phyloP scores from a whole-genome alignment of 352 stramenopile genomes.

The Globisporangium carolinianum region DNA sequence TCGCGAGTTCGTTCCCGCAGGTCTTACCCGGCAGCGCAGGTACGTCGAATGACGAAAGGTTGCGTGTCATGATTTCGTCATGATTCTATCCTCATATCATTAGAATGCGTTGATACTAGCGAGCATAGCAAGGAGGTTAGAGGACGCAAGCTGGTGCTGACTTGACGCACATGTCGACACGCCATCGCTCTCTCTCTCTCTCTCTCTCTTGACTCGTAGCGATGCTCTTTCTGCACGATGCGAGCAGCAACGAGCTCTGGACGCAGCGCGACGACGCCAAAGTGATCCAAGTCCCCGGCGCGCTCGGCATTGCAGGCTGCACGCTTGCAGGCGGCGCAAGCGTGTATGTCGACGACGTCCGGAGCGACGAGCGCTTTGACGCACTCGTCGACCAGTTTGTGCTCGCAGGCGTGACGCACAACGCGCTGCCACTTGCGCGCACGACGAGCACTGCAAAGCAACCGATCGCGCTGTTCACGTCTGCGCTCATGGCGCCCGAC shows the following conservation, averaged over 20 bases:
- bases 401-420: conserved; percentile 15
- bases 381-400: conserved; percentile 60
- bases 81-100: too few relatives aligned
- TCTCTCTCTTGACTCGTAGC: conserved; percentile 9
- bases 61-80: background rate
- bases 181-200: too few relatives aligned
- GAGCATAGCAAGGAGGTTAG: too few relatives aligned
- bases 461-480: conserved; percentile 33
- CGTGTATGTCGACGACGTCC: conserved; percentile 31
- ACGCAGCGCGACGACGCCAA: conserved; percentile 40
- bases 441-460: conserved; percentile 6
- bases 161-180: too few relatives aligned
- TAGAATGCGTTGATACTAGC: too few relatives aligned
- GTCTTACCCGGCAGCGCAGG: conserved; percentile 32
- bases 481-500: conserved; percentile 31
- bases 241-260: conserved; percentile 59
- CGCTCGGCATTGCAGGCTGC: conserved; percentile 48
- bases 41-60: conserved; percentile 4
- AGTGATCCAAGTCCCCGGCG: conserved; percentile 39
- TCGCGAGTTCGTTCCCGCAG: conserved; percentile 30
- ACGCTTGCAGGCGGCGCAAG: conserved; percentile 30
- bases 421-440: background rate
- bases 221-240: conserved; percentile 56
- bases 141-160: too few relatives aligned
- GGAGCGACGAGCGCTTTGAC: conserved; percentile 45